Evolutionary conservation across 495 filamentous ascomycete genomes (phyloP), one percentile per base, ranked within the genome.

Genomic region (Tuber aestivum): DNA sequence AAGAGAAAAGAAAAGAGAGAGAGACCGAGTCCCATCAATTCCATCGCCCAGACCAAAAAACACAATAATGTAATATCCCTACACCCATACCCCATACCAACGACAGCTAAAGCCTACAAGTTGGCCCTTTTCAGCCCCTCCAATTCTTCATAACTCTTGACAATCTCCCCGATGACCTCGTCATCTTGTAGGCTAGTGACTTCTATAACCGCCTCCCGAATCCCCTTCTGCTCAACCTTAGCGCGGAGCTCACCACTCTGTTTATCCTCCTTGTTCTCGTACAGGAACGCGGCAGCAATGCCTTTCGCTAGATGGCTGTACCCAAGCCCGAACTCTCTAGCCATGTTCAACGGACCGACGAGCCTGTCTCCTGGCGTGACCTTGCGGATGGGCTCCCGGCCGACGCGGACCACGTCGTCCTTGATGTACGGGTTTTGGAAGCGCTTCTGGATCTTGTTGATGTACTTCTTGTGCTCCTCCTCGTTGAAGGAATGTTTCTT

Each of bases 401-500:
- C 95, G 77, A 99, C 95, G 82, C 95, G 95, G 86, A 94, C 93
- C 48, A 97, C 93, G 56, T 90, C 90, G 85, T 99, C 95, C 83
- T 97, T 91, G 61, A 99, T 88, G 83, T 94, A 90, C n/a, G 91
- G 96, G 86, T 99, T 99, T 82, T 91, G 92, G 85, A 99, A 97
- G 81, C 95, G 92, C 77, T 86, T 87, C 80, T 98, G 87, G 85
- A 99, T 98, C 86, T 92, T 94, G 82, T 96, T 87, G 76, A 97
- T 93, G 86, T 99, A 99, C 14, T 89, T 89, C 74, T 92, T 86
- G 87, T 99, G 95, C 85, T 95, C 94, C 18, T 77, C 74, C 69
- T 90, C 80, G 27, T 86, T 85, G 73, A 88, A 84, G 75, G 86
- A 91, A 83, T 97, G 93, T 88, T 97, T 97, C 79, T 88, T 86